Evolutionary conservation across 2,329 filamentous ascomycete genomes (phyloP).

Genomic region (Trichoderma hamatum): DNA sequence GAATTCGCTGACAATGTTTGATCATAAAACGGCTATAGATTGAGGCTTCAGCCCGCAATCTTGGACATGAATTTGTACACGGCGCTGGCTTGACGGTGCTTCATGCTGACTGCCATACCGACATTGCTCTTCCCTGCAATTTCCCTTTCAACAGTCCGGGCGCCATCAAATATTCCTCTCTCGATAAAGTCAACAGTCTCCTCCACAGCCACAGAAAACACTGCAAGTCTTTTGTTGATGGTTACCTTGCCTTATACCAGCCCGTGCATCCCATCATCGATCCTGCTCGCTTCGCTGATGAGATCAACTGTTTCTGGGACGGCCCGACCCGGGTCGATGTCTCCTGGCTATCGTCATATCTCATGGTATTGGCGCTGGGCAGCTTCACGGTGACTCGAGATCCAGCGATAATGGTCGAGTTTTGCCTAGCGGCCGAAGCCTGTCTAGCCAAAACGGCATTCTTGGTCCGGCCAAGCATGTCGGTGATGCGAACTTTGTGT

Average conservation of each 20-base stretch:
- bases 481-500: constrained; percentile 27
- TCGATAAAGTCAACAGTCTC: background rate
- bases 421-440: constrained; percentile 30
- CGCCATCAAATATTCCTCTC: background rate
- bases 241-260: constrained; percentile 5
- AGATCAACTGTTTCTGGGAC: constrained; percentile 2
- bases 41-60: background rate
- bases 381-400: constrained; percentile 14
- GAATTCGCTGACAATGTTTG: background rate
- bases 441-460: constrained; percentile 29
- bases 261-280: constrained; percentile 15
- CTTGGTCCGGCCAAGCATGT: constrained; percentile 28
- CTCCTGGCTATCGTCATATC: constrained; percentile 26
- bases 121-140: constrained; percentile 10
- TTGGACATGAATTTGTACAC: background rate
- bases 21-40: background rate
- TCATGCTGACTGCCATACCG: constrained; percentile 5
- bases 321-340: background rate
- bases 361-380: constrained; percentile 27
- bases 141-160: constrained; percentile 8
- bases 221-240: constrained; percentile 3
- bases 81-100: background rate
- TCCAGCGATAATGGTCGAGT: constrained; percentile 11
- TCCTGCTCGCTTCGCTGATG: background rate
- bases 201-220: background rate